phyloP scores from a whole-genome alignment of 805 yeast genomes.

The Candida ficus region DNA sequence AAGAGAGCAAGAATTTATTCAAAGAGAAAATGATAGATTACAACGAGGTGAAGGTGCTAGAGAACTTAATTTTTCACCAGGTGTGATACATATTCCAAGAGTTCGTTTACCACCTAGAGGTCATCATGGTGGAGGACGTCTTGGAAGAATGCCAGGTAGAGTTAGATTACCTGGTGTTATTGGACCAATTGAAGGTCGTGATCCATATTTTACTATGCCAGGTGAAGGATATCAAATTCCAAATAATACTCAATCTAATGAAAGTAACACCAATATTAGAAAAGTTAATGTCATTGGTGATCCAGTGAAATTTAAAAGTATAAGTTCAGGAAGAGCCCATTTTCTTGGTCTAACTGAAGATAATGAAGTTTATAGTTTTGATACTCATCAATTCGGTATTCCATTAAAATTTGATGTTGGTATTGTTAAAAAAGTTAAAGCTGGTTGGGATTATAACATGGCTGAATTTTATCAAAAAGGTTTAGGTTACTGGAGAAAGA shows the following conservation, averaged over 20 bases:
- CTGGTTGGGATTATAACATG: conserved; percentile 65
- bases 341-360: conserved; percentile 52
- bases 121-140: no score
- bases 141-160: background rate
- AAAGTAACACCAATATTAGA: no score
- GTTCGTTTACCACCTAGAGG: background rate
- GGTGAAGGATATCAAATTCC: no score
- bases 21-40: background rate
- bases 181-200: background rate
- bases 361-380: conserved; percentile 32
- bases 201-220: no score
- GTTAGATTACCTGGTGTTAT: background rate
- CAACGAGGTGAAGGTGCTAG: no score
- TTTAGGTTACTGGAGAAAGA: conserved; percentile 50
- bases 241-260: no score
- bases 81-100: background rate
- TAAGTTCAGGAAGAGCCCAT: conserved; percentile 62
- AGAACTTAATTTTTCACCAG: no score
- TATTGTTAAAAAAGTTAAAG: conserved; percentile 41
- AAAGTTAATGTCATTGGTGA: conserved; percentile 15
- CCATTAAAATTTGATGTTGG: conserved; percentile 17
- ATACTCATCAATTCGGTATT: conserved; percentile 6
- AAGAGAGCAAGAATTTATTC: conserved; percentile 10
- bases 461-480: conserved; percentile 47
- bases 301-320: conserved; percentile 35